Percentiles rank a stretch among this genome's conserved stretches.
These are phyloP conservation scores for Myriosclerotinia curreyana DNA, from an alignment of 2,329 filamentous ascomycete species.

Conservation along the genomic window DNA sequence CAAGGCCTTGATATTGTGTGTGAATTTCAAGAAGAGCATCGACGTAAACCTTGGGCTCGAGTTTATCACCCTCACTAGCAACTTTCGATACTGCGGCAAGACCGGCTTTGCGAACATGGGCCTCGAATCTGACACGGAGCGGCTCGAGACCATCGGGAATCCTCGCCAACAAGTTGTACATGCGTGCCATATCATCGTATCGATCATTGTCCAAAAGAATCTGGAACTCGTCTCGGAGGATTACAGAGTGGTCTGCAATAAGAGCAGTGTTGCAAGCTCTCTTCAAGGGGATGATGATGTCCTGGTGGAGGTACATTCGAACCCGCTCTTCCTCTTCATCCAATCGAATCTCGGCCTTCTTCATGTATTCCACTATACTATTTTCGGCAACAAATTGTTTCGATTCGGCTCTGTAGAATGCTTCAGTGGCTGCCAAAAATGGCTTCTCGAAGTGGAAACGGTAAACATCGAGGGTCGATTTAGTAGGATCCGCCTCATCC, in stretches of 20 bases:
- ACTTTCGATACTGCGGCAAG: conserved; percentile 88
- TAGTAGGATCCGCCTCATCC: conserved; percentile 87
- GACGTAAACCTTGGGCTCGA: conserved; percentile 96
- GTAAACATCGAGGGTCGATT: conserved; percentile 94
- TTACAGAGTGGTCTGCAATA: conserved; percentile 79
- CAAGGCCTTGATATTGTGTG: conserved; percentile 85
- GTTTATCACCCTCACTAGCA: conserved; percentile 77
- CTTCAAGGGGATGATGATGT: conserved; percentile 82
- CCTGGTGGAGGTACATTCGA: conserved; percentile 82
- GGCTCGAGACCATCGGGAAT: conserved; percentile 92
- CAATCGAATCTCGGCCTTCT: conserved; percentile 89
- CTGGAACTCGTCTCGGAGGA: conserved; percentile 96
- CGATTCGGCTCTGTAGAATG: conserved; percentile 89
- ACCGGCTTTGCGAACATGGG: conserved; percentile 87
- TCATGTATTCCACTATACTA: conserved; percentile 98
- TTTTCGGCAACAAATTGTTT: conserved; percentile 95
- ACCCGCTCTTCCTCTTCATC: conserved; percentile 95
- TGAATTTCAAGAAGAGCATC: conserved; percentile 93
- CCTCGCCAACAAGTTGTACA: conserved; percentile 87
- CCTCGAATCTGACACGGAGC: conserved; percentile 81
- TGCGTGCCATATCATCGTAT: conserved; percentile 90
- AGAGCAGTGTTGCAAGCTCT: conserved; percentile 84
- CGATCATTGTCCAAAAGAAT: conserved; percentile 89
- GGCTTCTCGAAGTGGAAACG: conserved; percentile 88
- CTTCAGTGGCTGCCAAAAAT: conserved; percentile 78